Evolutionary conservation across 306 rosid species (phyloP), one percentile per base, ranked within the genome.

Genomic region (Corylus americana): DNA sequence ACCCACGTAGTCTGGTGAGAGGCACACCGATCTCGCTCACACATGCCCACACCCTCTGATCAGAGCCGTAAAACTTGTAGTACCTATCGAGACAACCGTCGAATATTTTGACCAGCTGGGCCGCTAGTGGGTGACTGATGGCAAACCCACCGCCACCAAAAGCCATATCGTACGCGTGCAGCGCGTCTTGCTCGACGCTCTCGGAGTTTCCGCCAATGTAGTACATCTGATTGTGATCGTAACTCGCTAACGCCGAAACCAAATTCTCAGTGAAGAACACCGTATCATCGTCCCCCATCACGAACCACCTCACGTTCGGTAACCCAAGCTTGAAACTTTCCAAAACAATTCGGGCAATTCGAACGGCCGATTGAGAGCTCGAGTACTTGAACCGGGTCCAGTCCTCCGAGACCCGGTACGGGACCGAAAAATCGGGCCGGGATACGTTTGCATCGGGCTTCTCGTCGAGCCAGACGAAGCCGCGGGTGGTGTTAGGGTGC

Each of bases 111-210:
- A 83, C 87, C 53, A 96, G 78, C n/a, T 81, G 89, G 47, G 87
- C 90, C n/a, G 98, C 99, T 54, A 96, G 82, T 25, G 96, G 85
- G 80, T 88, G 89, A 80, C 98, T 93, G 31, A 96, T 48, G 12
- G 97, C 99, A 79, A 91, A 82, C 9, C 99, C 99, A 0, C 99
- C 99, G 27, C 99, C 99, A 18, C 99, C 99, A 75, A 91, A 96
- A 22, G 98, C 99, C 99, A 96, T 96, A 54, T 78, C 89, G 85
- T 84, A 96, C 49, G 93, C 64, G 72, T 96, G 99, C 88, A 85
- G 78, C 83, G 78, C 80, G 76, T 96, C 83, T 66, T 96, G 99
- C 79, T 96, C 99, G 50, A 93, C 91, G 71, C 99, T 96, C 91
- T 96, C 99, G 37, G 99, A 96, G 79, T 81, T 91, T 13, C 90